A percentile compares a stretch with the other conserved stretches of the same genome.
These are phyloP conservation scores for Porphyra umbilicalis DNA, from an alignment of 31 red algal species.

Conservation along the genomic window DNA sequence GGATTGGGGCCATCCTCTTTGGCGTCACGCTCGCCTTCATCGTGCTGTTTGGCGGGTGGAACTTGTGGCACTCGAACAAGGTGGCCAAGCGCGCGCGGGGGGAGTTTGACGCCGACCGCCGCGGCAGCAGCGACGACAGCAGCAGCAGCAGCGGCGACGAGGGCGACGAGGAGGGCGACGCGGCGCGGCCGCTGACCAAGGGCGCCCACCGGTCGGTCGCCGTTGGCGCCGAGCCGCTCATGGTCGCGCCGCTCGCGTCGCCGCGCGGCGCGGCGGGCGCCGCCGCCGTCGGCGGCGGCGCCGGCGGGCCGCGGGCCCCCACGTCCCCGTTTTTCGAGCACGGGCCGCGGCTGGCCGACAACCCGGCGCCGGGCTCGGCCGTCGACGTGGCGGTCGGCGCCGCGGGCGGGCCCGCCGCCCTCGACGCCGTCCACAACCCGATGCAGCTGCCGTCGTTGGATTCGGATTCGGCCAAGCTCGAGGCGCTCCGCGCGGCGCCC, in stretches of 20 bases:
- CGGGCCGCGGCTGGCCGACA: background rate
- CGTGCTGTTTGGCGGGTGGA: background rate
- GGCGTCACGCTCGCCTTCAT: constrained; percentile 9
- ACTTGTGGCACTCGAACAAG: background rate
- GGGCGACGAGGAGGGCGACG: background rate
- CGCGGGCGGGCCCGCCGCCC: background rate
- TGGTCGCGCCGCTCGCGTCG: background rate
- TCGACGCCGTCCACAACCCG: background rate
- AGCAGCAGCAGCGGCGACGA: no score
- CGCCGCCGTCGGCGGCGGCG: no score
- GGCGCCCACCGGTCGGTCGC: background rate
- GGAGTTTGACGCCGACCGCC: background rate
- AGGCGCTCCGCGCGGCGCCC: background rate
- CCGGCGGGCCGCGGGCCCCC: background rate
- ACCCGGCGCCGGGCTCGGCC: background rate
- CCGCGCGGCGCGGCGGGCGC: no score
- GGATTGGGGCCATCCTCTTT: constrained; percentile 28
- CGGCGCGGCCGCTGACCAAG: background rate
- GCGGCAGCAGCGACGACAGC: background rate
- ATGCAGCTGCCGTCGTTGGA: background rate
- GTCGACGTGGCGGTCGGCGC: background rate
- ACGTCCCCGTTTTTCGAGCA: background rate
- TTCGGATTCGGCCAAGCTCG: background rate
- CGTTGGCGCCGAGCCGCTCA: background rate
- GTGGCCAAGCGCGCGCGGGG: background rate